A percentile compares a stretch with the other conserved stretches of the same genome.
phyloP scores from a whole-genome alignment of 768 basidiomycete species.

The Agrocybe chaxingu region DNA sequence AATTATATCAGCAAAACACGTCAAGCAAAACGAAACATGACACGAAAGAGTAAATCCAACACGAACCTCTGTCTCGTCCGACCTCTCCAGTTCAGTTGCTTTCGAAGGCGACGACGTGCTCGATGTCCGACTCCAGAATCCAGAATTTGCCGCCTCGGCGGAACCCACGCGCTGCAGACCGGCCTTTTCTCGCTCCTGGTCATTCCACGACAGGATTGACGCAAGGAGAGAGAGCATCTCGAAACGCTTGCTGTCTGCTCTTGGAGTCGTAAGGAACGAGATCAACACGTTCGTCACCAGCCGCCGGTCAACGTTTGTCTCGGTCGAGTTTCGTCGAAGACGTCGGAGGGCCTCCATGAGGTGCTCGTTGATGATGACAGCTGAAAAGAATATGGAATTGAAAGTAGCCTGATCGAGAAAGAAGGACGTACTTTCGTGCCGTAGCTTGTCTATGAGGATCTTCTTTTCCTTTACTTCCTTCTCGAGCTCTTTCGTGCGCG shows the following conservation, averaged over 20 bases:
- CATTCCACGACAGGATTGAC: conserved; percentile 90
- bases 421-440: conserved; percentile 77
- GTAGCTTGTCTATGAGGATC: conserved; percentile 88
- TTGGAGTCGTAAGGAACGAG: conserved; percentile 84
- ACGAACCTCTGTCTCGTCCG: conserved; percentile 80
- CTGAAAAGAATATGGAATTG: conserved; percentile 35
- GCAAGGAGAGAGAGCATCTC: conserved; percentile 91
- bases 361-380: conserved; percentile 96
- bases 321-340: conserved; percentile 80
- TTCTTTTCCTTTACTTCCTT: conserved; percentile 95
- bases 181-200: conserved; percentile 87
- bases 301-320: conserved; percentile 89
- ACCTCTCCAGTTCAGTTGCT: conserved; percentile 67
- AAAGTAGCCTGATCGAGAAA: conserved; percentile 3
- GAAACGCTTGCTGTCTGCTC: conserved; percentile 91
- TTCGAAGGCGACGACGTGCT: conserved; percentile 30
- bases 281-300: conserved; percentile 94
- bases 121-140: conserved; percentile 42
- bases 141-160: conserved; percentile 18
- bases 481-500: conserved; percentile 70
- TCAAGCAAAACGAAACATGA: neutral
- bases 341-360: conserved; percentile 97
- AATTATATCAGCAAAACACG: neutral
- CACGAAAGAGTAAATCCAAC: neutral
- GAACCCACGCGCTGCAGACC: conserved; percentile 64